These are phyloP conservation scores for Lodderomyces pseudojiufengensis DNA, from an alignment of 1,139 yeast genomes.

Conservation along the genomic window DNA sequence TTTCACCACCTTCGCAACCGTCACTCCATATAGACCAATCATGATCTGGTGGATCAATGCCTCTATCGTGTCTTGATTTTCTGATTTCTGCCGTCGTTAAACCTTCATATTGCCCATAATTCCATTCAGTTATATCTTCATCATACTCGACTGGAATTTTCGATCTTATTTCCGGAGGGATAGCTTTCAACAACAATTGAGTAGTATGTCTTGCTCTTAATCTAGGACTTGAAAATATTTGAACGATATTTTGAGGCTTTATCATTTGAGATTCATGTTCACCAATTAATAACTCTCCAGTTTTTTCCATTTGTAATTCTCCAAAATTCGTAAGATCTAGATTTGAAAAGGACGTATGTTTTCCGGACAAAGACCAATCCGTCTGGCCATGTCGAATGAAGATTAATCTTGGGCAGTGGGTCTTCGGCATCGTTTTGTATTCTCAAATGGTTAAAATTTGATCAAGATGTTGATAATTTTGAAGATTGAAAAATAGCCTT, in stretches of 20 bases:
- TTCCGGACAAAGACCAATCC: constrained; percentile 93
- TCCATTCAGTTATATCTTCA: constrained; percentile 86
- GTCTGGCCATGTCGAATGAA: constrained; percentile 90
- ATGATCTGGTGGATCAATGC: constrained; percentile 44
- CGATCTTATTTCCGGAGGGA: constrained; percentile 46
- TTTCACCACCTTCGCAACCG: constrained; percentile 92
- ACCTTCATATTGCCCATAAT: constrained; percentile 95
- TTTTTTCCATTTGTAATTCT: constrained; percentile 64
- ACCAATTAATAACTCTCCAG: constrained; percentile 72
- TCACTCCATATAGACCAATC: constrained; percentile 88
- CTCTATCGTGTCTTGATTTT: constrained; percentile 55
- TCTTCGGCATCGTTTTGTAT: constrained; percentile 17
- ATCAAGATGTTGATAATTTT: too few relatives aligned
- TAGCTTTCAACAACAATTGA: constrained; percentile 47
- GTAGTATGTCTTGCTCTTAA: constrained; percentile 73
- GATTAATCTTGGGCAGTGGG: constrained; percentile 67
- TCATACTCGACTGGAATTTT: constrained; percentile 50
- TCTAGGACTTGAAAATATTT: constrained; percentile 77
- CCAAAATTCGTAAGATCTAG: constrained; percentile 76
- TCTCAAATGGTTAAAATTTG: too few relatives aligned
- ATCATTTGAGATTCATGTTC: constrained; percentile 49
- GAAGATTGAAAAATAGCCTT: too few relatives aligned
- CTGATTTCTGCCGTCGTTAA: constrained; percentile 63
- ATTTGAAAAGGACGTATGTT: constrained; percentile 84
- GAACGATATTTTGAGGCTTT: constrained; percentile 58